Conservation (phyloP, 179 eudicot species). For the Sideroxylon spinosum region DNA sequence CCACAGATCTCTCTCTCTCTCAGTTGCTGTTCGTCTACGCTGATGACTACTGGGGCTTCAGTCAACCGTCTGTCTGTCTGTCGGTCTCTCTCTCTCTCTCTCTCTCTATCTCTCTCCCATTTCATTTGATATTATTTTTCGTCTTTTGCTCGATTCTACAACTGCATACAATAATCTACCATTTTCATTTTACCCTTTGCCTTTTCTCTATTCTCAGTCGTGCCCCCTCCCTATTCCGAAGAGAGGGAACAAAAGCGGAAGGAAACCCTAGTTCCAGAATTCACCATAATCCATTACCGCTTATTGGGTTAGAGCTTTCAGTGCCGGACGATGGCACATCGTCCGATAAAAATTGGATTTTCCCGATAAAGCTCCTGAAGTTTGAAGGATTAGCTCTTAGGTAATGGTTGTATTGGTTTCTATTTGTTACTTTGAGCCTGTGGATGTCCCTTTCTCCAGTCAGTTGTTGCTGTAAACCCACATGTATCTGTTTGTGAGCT, state of each 20-base stretch:
- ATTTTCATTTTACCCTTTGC: neutral
- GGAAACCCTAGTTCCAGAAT: constrained; percentile 8
- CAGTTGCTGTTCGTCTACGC: neutral
- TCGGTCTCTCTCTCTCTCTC: neutral
- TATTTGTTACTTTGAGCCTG: neutral
- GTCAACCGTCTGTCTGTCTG: constrained; percentile 13
- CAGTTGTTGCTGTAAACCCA: neutral
- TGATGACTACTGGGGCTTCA: neutral
- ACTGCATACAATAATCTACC: neutral
- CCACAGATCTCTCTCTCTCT: neutral
- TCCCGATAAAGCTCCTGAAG: constrained; percentile 3
- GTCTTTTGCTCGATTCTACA: constrained; percentile 9
- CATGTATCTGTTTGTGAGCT: neutral
- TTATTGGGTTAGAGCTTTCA: neutral
- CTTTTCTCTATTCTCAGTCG: neutral
- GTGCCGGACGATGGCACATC: neutral
- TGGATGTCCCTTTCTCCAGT: no score
- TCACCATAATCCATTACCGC: neutral
- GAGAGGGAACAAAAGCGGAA: neutral
- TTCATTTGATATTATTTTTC: neutral
- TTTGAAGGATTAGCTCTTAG: constrained; percentile 1
- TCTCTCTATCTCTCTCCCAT: neutral
- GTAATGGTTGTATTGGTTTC: neutral
- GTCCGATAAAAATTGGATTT: neutral
- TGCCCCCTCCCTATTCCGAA: constrained; percentile 1